Evolutionary conservation across 306 rosid genomes (phyloP).

Genomic region (Quercus agrifolia): DNA sequence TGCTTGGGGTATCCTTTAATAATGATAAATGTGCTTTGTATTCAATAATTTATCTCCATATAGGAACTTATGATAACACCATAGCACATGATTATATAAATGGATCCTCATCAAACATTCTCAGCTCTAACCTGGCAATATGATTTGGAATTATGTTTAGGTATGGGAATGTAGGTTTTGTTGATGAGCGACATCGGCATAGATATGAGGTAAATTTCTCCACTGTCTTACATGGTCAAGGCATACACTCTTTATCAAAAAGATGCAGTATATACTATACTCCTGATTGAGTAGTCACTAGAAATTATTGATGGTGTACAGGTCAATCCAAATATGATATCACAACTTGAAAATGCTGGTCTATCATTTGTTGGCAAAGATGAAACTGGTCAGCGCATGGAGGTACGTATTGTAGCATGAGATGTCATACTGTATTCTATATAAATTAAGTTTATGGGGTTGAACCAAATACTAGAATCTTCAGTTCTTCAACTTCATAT

Average conservation of each 20-base stretch:
- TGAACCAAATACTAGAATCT: background rate
- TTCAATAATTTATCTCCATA: background rate
- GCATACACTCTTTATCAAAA: background rate
- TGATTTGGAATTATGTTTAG: slow-evolving; percentile 33
- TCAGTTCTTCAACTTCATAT: slow-evolving; percentile 1
- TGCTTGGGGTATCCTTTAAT: background rate
- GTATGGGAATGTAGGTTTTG: slow-evolving; percentile 54
- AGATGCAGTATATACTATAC: background rate
- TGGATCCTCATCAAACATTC: background rate
- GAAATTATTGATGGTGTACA: slow-evolving; percentile 25
- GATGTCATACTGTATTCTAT: background rate
- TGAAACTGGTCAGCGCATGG: slow-evolving; percentile 77
- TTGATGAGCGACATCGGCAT: slow-evolving; percentile 89
- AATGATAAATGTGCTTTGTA: slow-evolving; percentile 3
- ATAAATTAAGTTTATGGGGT: background rate
- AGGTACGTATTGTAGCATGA: slow-evolving; percentile 32
- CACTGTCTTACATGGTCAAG: background rate
- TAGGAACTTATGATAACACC: background rate
- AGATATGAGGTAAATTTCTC: slow-evolving; percentile 69
- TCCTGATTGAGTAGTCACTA: background rate
- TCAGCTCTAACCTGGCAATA: slow-evolving; percentile 2
- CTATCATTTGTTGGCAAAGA: slow-evolving; percentile 82
- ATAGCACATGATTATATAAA: background rate
- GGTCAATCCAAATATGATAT: slow-evolving; percentile 88
- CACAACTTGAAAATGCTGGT: slow-evolving; percentile 74